Conservation (phyloP, 2,329 filamentous ascomycete genomes). For the Pseudopyricularia javanii region DNA sequence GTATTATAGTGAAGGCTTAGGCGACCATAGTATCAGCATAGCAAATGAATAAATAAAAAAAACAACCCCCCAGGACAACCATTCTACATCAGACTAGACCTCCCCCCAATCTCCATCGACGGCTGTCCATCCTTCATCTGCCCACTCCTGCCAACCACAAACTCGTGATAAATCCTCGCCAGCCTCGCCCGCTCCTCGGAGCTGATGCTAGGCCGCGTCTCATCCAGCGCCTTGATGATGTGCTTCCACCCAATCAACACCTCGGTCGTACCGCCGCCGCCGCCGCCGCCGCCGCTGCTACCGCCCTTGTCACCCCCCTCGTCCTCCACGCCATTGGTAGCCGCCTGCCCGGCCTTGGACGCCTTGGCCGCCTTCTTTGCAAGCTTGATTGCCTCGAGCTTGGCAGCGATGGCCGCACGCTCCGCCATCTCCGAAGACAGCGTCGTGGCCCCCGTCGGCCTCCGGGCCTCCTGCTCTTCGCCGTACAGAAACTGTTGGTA, state of each 20-base stretch:
- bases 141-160: slow-evolving; percentile 82
- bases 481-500: slow-evolving; percentile 83
- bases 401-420: slow-evolving; percentile 66
- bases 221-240: slow-evolving; percentile 62
- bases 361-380: slow-evolving; percentile 38
- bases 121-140: slow-evolving; percentile 93
- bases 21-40: no score
- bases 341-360: slow-evolving; percentile 9
- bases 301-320: slow-evolving; percentile 3
- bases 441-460: slow-evolving; percentile 27
- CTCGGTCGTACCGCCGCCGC: slow-evolving; percentile 32
- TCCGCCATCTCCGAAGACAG: slow-evolving; percentile 53
- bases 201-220: slow-evolving; percentile 74
- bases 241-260: slow-evolving; percentile 80
- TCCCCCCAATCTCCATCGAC: slow-evolving; percentile 80
- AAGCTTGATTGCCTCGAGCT: slow-evolving; percentile 57
- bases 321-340: slow-evolving; percentile 15
- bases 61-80: not conserved
- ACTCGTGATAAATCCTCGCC: slow-evolving; percentile 77
- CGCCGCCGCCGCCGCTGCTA: slow-evolving; percentile 9
- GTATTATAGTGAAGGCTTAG: not conserved
- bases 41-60: not conserved
- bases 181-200: slow-evolving; percentile 63
- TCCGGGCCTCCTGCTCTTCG: slow-evolving; percentile 34
- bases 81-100: slow-evolving; percentile 78